Percentiles rank a stretch among this genome's conserved stretches.
phyloP scores from a whole-genome alignment of 352 stramenopile genomes.

The Phytopythium montanum region DNA sequence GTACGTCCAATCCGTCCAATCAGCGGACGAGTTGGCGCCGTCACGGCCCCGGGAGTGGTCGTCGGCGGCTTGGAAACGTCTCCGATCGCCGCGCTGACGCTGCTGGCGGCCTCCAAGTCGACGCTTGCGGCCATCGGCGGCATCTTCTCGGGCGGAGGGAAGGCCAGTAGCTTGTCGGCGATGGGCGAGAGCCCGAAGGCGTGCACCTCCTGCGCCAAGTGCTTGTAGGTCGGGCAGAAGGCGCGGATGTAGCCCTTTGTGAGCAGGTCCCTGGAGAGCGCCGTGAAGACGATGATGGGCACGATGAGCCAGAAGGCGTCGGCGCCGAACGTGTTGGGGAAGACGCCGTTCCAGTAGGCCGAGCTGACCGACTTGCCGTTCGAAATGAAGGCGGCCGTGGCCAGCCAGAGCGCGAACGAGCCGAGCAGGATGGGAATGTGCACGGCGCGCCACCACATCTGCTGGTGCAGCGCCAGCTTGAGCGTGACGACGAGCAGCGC shows the following conservation, averaged over 20 bases:
- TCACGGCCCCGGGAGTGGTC: constrained; percentile 17
- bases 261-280: constrained; percentile 72
- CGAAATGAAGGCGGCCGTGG: constrained; percentile 72
- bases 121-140: constrained; percentile 29
- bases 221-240: constrained; percentile 80
- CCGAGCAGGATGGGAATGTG: constrained; percentile 68
- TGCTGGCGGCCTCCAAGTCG: constrained; percentile 20
- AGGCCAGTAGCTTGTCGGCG: constrained; percentile 69
- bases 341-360: constrained; percentile 83
- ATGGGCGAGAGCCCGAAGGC: constrained; percentile 55
- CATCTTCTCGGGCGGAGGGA: constrained; percentile 74
- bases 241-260: constrained; percentile 85
- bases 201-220: constrained; percentile 83
- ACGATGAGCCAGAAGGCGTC: constrained; percentile 77
- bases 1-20: constrained; percentile 21
- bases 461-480: constrained; percentile 89
- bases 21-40: constrained; percentile 24
- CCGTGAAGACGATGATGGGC: constrained; percentile 62
- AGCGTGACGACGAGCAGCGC: constrained; percentile 94
- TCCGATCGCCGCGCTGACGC: not conserved
- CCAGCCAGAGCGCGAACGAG: constrained; percentile 71
- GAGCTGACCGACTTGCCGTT: constrained; percentile 63
- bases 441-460: constrained; percentile 73
- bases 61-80: constrained; percentile 26
- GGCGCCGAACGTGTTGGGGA: constrained; percentile 60